Base-by-base conservation (phyloP, 768 basidiomycete species). In the Psilocybe cubensis region DNA sequence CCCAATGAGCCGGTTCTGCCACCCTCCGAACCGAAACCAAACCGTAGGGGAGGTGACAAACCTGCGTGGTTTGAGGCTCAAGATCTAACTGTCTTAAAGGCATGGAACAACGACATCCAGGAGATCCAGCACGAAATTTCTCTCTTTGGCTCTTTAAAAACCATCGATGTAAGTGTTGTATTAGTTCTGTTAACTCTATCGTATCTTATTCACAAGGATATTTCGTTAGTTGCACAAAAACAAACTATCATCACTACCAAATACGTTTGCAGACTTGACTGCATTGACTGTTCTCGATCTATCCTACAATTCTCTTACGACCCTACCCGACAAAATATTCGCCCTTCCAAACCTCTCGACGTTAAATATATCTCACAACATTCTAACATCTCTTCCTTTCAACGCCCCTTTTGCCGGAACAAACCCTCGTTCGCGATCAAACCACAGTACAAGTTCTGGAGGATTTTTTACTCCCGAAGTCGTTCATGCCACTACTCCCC, bases 111-210 rank as follows among this genome's bases (percentile, higher is more conserved):
- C 64, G 86, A 88, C 18, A 92, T 94, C 40, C 61, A 81, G 17
- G 89, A 91, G 65, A 79, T 94, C 25, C 92, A 93, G 62, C 86
- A 85, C 21, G 92, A 94, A 68, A 87, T 94, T 12, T 88, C 89
- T 0, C 77, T 93, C 43, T 94, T 94, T 67, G 92, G 92, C 2
- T 91, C 89, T 3, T 75, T 94, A 51, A 93, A 92, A 71, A 82
- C 78, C 1, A 63, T 94, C 38, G 92, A 94, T 70, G 92, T 92
- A 73, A 55, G 91, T 46, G 6, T 29, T 21, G 17, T 18, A 31
- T 31, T 29, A 17, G 18, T 21, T 6, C 18, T 25, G 3, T 9
- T 18, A 48, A 3, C n/a, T 7, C 17, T n/a, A 28, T 17, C 27
- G 17, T 11, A 5, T 9, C 2, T 46, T 14, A 25, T 20, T 2